Conservation (phyloP, 2,329 filamentous ascomycete genomes). For the Tolypocladium tropicale region DNA sequence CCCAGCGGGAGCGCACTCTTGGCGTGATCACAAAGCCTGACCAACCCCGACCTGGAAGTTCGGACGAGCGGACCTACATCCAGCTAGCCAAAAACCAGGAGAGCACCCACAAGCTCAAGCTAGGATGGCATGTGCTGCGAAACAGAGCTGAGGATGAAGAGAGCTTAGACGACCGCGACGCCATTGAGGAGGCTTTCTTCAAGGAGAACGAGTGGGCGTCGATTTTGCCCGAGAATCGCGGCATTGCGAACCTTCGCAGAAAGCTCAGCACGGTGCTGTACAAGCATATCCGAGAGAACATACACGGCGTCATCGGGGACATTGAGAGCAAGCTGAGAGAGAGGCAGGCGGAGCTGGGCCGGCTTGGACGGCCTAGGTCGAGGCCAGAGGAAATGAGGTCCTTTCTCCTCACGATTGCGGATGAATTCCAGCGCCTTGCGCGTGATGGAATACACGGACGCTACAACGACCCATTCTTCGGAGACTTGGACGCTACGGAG, state of each 20-base stretch:
- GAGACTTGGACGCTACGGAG: constrained; percentile 5
- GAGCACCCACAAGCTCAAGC: constrained; percentile 15
- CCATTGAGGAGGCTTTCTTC: constrained; percentile 17
- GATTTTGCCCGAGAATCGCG: constrained; percentile 17
- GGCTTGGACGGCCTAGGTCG: constrained; percentile 11
- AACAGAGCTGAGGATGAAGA: constrained; percentile 31
- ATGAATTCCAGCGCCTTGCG: constrained; percentile 21
- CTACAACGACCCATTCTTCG: constrained; percentile 28
- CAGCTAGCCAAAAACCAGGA: constrained; percentile 18
- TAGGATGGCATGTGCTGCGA: constrained; percentile 44
- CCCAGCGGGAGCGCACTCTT: constrained; percentile 34
- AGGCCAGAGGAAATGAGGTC: constrained; percentile 15
- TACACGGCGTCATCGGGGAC: constrained; percentile 14
- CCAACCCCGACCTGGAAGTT: constrained; percentile 22
- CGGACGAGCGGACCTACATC: constrained; percentile 27
- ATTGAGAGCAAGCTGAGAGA: constrained; percentile 14
- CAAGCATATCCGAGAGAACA: constrained; percentile 15
- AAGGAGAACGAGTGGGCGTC: constrained; percentile 14
- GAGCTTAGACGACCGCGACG: constrained; percentile 18
- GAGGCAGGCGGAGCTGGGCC: constrained; percentile 8
- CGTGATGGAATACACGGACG: constrained; percentile 16
- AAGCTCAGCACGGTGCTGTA: constrained; percentile 23
- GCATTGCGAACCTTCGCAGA: constrained; percentile 20
- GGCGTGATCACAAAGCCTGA: constrained; percentile 50
- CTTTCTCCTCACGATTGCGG: constrained; percentile 24